Evolutionary conservation across 139 green algal genomes (phyloP), one percentile per base, ranked within the genome.

Genomic region (Pleodorina starrii): DNA sequence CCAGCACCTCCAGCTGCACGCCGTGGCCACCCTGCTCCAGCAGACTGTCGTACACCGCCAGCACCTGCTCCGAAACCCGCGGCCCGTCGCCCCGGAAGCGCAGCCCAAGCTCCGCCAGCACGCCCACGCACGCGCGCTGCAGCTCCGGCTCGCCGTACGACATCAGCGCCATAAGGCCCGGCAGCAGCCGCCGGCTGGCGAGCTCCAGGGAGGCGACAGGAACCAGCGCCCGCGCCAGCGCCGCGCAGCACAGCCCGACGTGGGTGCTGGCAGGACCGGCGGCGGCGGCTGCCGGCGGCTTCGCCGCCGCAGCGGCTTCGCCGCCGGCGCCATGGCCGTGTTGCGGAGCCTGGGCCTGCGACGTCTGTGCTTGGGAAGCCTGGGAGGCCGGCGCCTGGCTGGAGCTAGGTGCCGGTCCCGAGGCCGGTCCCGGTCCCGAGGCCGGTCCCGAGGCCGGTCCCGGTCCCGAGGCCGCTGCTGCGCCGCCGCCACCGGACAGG

Each of bases 11-110:
- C 50, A 83, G 59, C 44, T 86, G 84, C 29, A 90, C 78, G 9
- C 40, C 85, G 35, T 63, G 51, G 12, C 48, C 4, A 44, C 74
- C 85, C 51, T 82, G 73, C 43, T 92, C 90, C 36, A 92, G 78
- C 71, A 92, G 79, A 27, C 85, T 85, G 72, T 92, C 90, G 85
- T 85, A 90, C 77, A 92, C 90, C 32, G 59, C 90, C 38, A 90
- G 71, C 42, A 92, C 89, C 75, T 92, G 89, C 77, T 92, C 89
- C 35, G 43, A 88, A 32, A 92, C 84, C 46, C 88, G 66, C 50
- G 88, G 88, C 19, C 48, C 76, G 17, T 92, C 84, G 0, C 38
- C 76, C 42, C 84, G 44, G 63, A 85, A 92, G 27, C 84, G 35
- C 63, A 88, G 40, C 43, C 79, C 71, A 48, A 92, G 76, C 60